Evolutionary conservation across 352 stramenopile species (phyloP), one percentile per base, ranked within the genome.

Genomic region (Pythium sp.): DNA sequence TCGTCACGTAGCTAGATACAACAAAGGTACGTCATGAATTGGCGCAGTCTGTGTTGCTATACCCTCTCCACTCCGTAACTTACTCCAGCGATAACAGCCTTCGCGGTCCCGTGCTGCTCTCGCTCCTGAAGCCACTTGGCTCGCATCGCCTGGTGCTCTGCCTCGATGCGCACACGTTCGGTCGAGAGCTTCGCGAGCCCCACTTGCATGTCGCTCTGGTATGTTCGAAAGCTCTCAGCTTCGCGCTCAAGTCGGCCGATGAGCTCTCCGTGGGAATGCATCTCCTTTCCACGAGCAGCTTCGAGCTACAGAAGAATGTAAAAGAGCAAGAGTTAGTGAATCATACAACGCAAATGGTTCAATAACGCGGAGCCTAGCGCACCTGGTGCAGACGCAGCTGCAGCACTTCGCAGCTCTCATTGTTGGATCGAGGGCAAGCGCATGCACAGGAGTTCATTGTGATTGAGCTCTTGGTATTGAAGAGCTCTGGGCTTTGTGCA

Each of bases 381-480:
- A 79, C 77, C 67, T 85, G 73, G n/a, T 85, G 79, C 12, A 87
- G 65, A 38, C 75, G 71, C 15, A 71, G 65, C 59, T 82, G 75
- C 34, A 81, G 62, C 3, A 70, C 69, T 43, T 76, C 80, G 51
- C 55, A 63, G 47, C 68, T 72, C 38, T 22, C 46, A 5, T 60
- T 47, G 5, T n/a, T 15, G 5, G 30, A 28, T 34, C 41, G 18
- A 2, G 15, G n/a, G 53, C 46, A 62, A 38, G 22, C 12, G n/a
- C 49, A 49, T 24, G 28, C 51, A 18, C 61, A 53, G 9, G 38
- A 43, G 34, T 22, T 58, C 43, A 55, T 64, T n/a, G 34, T n/a
- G 28, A 18, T 24, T 14, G 54, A 15, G 54, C 54, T 24, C 15
- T 9, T 18, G 15, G 2, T 20, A 9, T 47, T 47, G 38, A 38